These are phyloP conservation scores for Cercophora samala DNA, from an alignment of 495 filamentous ascomycete species.

Conservation along the genomic window DNA sequence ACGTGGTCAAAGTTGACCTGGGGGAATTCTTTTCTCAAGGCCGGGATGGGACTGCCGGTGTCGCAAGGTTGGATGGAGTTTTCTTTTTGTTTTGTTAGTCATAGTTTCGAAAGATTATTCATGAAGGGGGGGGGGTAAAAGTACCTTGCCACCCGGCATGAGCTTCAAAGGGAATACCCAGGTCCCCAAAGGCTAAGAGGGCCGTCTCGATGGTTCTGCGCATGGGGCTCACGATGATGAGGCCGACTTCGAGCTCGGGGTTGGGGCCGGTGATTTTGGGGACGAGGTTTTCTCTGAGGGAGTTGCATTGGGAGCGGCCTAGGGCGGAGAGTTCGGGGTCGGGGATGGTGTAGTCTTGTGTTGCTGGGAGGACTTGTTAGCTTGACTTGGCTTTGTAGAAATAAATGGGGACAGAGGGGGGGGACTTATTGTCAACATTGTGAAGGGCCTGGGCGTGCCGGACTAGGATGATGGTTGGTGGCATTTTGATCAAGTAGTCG, in stretches of 20 bases:
- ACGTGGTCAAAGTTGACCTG: constrained; percentile 51
- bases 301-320: constrained; percentile 50
- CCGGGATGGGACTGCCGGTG: constrained; percentile 44
- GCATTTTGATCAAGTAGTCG: constrained; percentile 35
- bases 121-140: background rate
- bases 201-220: constrained; percentile 57
- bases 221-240: constrained; percentile 59
- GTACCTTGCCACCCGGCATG: constrained; percentile 54
- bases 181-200: constrained; percentile 45
- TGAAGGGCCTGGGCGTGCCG: constrained; percentile 58
- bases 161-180: constrained; percentile 52
- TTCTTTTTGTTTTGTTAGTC: constrained; percentile 36
- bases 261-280: constrained; percentile 36
- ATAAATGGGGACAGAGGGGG: background rate
- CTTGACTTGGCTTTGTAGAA: background rate
- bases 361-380: constrained; percentile 22
- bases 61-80: constrained; percentile 58
- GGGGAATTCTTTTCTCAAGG: constrained; percentile 48
- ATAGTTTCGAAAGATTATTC: background rate
- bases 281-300: constrained; percentile 45
- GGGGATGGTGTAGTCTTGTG: constrained; percentile 50
- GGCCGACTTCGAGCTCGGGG: constrained; percentile 49
- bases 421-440: constrained; percentile 45
- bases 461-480: constrained; percentile 57
- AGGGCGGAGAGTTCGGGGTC: constrained; percentile 57